Evolutionary conservation across 1,284 basidiomycete genomes (phyloP).

Genomic region (Chalciporus sp.): DNA sequence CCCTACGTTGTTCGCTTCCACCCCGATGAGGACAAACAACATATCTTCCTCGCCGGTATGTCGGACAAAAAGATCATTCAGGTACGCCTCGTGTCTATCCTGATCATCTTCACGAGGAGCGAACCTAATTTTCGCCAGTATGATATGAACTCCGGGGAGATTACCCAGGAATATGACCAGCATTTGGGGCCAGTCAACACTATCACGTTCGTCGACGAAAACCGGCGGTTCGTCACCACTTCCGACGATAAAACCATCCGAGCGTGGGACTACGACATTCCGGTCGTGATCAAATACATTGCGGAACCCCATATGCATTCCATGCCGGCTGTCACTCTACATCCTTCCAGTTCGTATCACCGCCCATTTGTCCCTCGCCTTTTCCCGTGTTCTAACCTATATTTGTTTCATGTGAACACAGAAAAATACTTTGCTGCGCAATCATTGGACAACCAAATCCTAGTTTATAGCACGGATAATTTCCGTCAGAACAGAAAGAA

Average conservation of each 20-base stretch:
- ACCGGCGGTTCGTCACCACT: slow-evolving; percentile 95
- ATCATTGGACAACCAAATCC: slow-evolving; percentile 97
- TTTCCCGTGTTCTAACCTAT: neutral
- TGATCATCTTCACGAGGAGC: neutral
- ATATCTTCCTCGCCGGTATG: slow-evolving; percentile 98
- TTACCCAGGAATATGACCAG: slow-evolving; percentile 98
- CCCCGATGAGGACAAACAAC: slow-evolving; percentile 94
- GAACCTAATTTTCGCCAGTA: slow-evolving; percentile 57
- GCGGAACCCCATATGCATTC: slow-evolving; percentile 99
- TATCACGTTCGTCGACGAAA: slow-evolving; percentile 97
- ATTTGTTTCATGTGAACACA: slow-evolving; percentile 35
- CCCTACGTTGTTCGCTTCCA: slow-evolving; percentile 95
- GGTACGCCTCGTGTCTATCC: slow-evolving; percentile 45
- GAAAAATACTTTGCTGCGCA: slow-evolving; percentile 97
- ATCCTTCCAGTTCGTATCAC: slow-evolving; percentile 82
- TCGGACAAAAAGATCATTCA: slow-evolving; percentile 99
- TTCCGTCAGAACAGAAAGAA: slow-evolving; percentile 99
- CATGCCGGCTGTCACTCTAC: slow-evolving; percentile 95
- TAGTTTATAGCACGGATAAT: slow-evolving; percentile 95
- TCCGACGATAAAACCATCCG: slow-evolving; percentile 99
- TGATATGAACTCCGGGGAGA: slow-evolving; percentile 90
- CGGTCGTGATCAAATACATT: slow-evolving; percentile 99
- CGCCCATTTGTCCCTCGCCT: neutral
- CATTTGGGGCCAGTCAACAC: slow-evolving; percentile 98
- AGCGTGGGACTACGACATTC: slow-evolving; percentile 98